Base-by-base conservation (phyloP, 1,284 basidiomycete species). In the Sutorius eximius region DNA sequence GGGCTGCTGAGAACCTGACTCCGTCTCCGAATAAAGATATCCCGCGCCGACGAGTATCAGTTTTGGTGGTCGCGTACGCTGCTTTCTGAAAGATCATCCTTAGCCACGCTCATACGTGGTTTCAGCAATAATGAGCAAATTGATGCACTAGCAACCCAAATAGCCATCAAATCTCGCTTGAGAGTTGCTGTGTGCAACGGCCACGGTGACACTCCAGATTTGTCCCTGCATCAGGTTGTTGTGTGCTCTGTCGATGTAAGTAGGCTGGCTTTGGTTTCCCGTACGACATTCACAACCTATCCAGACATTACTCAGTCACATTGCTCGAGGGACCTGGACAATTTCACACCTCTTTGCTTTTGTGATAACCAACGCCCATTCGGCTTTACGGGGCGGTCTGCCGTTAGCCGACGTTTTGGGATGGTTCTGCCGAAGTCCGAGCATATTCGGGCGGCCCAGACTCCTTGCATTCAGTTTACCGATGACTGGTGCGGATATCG, bases 391-490 rank as follows among this genome's bases (percentile, higher is more conserved):
- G 61, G 44, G 60, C 51, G 54, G 64, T 32, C 57, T 62, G 5
- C 66, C 77, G 13, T 67, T 82, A 43, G 64, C 73, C 41, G 73
- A 75, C 54, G 61, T 80, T 40, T 76, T 81, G 71, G 67, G 71
- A 33, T 72, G 78, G 53, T 78, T 77, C 57, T 81, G 78, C 64
- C 70, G 67, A 45, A 62, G 71, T 37, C 67, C 72, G 16, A 71
- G 73, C 52, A 56, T 64, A 32, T 56, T 68, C 43, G 64, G 63
- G 16, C 71, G 71, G 33, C 81, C 82, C 15, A 75, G 71, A 29
- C 65, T 83, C 29, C 71, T 84, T 51, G 77, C 75, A 10, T 59
- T 78, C 44, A 69, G 74, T 41, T 66, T 66, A 18, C 67, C 72
- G 32, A 60, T 72, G 44, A 57, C 51, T 15, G 46, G 47, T 27